Evolutionary conservation across 768 basidiomycete species (phyloP), one percentile per base, ranked within the genome.

Genomic region (Tylopilus rubrobrunneus): DNA sequence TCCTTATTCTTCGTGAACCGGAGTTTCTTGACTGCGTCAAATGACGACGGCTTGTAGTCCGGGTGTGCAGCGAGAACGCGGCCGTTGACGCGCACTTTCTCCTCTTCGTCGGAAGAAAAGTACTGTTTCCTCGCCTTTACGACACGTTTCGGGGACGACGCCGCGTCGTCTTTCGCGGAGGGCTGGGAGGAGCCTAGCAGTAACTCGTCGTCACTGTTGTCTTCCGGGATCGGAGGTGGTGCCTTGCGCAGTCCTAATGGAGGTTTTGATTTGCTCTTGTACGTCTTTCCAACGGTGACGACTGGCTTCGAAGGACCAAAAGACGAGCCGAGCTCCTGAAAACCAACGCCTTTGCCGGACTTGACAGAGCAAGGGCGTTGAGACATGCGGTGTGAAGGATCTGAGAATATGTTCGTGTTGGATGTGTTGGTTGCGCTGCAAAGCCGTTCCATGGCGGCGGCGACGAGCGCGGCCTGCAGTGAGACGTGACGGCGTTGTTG

Each of bases 1-100:
- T 58, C 62, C 52, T 68, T 64, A 42, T 42, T 74, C 25, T 63
- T 76, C 62, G 62, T 78, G 75, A 77, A 55, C 68, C 74, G 58
- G 23, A 71, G 45, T 0, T 0, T 1, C 56, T 60, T 64, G 12
- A 58, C 0, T 3, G 15, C n/a, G 10, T 21, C 6, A 2, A 2
- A 4, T 2, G 61, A 52, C 3, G 63, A 60, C 0, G 62, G 68
- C 43, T 51, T 62, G 40, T 27, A 71, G 29, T 56, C 31, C 0
- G 68, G 68, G 42, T 71, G 68, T 39, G 51, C 65, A 7, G 47
- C 0, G 33, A 62, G 52, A 28, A 51, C 5, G 37, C 43, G 58
- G 33, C 62, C 68, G 1, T 57, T 19, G 53, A 64, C 41, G 21
- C 39, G 46, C 29, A 67, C 31, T 0, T 21, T 57, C 47, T 64